Conservation (phyloP, 257 asterid genomes). For the Rauvolfia tetraphylla region DNA sequence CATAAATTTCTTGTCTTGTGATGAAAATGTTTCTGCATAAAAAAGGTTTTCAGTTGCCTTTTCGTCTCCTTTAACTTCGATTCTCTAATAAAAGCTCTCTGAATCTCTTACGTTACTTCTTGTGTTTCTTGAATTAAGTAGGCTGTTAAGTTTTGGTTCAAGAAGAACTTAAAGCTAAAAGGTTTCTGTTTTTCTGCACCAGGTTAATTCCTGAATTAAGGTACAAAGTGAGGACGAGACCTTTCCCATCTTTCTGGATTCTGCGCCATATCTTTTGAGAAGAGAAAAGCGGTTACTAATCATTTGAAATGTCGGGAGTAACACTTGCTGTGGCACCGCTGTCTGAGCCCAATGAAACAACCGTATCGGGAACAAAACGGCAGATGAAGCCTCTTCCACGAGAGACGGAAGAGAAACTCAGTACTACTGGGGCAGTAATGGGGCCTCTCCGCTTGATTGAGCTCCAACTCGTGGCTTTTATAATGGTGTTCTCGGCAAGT, state of each 20-base stretch:
- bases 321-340: slow-evolving; percentile 49
- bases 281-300: not conserved
- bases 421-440: slow-evolving; percentile 46
- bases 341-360: slow-evolving; percentile 20
- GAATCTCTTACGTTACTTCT: not conserved
- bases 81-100: not conserved
- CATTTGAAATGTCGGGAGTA: slow-evolving; percentile 51
- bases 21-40: too few species aligned
- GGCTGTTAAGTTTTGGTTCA: too few species aligned
- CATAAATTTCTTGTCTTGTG: too few species aligned
- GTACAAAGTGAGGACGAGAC: not conserved
- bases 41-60: too few species aligned
- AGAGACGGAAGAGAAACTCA: slow-evolving; percentile 4
- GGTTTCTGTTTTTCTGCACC: not conserved
- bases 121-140: too few species aligned
- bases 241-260: not conserved
- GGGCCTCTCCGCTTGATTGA: slow-evolving; percentile 90
- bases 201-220: not conserved
- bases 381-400: slow-evolving; percentile 9
- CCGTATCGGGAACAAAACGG: not conserved
- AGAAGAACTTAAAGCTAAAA: too few species aligned
- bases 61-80: not conserved
- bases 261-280: too few species aligned
- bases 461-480: slow-evolving; percentile 82
- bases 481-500: slow-evolving; percentile 76